Conservation (phyloP, 345 rosid species). For the Hevea brasiliensis region DNA sequence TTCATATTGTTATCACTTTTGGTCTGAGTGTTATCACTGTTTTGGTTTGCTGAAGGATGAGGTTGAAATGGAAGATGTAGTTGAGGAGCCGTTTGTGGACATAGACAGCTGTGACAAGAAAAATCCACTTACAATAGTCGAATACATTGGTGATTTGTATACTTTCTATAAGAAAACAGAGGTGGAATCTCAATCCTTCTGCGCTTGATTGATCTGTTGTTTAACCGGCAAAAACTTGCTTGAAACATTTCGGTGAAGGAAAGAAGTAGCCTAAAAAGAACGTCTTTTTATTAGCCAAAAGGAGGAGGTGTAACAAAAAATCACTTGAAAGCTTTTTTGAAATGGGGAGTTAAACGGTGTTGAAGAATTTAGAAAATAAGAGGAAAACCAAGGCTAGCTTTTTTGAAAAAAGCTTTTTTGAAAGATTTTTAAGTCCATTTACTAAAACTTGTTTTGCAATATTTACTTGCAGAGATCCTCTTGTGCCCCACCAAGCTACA, state of each 20-base stretch:
- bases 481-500: constrained; percentile 60
- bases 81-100: constrained; percentile 54
- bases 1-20: neutral
- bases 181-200: constrained; percentile 38
- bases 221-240: neutral
- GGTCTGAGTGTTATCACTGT: neutral
- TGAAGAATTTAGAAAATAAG: neutral
- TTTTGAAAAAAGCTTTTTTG: too few species aligned
- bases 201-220: too few species aligned
- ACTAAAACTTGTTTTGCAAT: constrained; percentile 5
- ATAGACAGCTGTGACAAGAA: constrained; percentile 70
- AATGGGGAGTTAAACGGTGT: neutral
- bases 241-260: neutral
- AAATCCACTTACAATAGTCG: constrained; percentile 75
- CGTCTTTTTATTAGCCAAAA: too few species aligned
- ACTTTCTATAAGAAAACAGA: constrained; percentile 70
- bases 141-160: constrained; percentile 73
- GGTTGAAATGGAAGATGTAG: constrained; percentile 80
- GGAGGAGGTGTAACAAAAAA: too few species aligned
- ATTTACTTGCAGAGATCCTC: constrained; percentile 48
- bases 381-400: neutral
- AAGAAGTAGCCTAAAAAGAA: too few species aligned
- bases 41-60: constrained; percentile 57
- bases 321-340: neutral
- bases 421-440: neutral